Evolutionary conservation across 2,329 filamentous ascomycete species (phyloP).

Genomic region (Aspergillus fumigatiaffinis): DNA sequence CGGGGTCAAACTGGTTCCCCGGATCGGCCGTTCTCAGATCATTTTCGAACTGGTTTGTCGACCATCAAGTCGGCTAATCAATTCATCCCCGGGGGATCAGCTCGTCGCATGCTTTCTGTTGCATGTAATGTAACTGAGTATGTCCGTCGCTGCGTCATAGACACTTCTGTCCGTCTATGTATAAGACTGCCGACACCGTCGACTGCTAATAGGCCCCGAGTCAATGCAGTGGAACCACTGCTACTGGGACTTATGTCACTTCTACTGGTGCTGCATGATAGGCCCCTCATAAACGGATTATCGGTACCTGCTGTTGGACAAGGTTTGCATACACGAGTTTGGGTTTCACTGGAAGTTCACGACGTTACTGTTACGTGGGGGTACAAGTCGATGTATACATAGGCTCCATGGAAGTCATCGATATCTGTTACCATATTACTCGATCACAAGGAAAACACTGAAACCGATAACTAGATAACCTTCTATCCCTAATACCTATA

Average conservation of each 20-base stretch:
- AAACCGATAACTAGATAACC: background rate
- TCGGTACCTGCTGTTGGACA: background rate
- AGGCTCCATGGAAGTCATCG: background rate
- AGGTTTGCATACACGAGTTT: background rate
- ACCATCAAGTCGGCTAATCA: background rate
- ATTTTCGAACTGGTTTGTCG: background rate
- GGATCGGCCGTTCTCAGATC: background rate
- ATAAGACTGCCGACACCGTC: background rate
- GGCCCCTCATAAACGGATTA: background rate
- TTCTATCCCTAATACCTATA: background rate
- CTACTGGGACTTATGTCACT: constrained; percentile 8
- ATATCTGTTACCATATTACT: background rate
- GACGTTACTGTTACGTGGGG: background rate
- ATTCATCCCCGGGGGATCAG: constrained; percentile 8
- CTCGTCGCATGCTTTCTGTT: background rate
- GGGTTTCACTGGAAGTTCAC: too few relatives aligned
- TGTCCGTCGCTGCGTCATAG: too few relatives aligned
- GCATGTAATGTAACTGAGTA: too few relatives aligned
- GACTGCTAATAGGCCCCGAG: constrained; percentile 1
- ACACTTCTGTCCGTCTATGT: too few relatives aligned
- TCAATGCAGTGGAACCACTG: constrained; percentile 7
- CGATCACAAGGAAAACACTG: background rate
- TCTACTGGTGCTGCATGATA: constrained; percentile 6
- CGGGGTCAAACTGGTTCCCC: background rate
- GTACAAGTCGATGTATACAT: background rate